Percentiles rank a stretch among this genome's conserved stretches.
Conservation (phyloP, 2,329 filamentous ascomycete genomes). For the Fusarium compactum region DNA sequence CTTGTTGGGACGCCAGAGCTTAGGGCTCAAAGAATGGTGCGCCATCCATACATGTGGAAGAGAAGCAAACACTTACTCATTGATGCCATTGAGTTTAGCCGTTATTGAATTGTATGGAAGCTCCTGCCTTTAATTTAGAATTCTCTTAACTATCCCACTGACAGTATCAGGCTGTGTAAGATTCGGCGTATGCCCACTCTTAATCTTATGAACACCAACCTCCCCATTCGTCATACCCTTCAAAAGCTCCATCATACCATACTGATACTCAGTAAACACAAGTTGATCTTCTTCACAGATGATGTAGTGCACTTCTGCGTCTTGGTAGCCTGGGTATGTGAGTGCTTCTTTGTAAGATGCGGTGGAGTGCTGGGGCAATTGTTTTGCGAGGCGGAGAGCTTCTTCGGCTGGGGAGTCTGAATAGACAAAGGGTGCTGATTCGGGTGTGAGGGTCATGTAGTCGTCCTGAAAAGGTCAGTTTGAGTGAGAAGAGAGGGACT, state of each 20-base stretch:
- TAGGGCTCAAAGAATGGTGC: too few species aligned
- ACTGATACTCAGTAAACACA: neutral
- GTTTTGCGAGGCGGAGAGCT: neutral
- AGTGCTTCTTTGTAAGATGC: slow-evolving; percentile 18
- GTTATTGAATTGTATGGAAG: too few species aligned
- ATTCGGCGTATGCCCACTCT: slow-evolving; percentile 7
- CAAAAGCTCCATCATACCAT: slow-evolving; percentile 8
- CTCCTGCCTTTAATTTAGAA: neutral
- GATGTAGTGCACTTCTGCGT: slow-evolving; percentile 19
- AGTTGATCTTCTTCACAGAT: slow-evolving; percentile 11
- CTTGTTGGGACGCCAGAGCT: too few species aligned
- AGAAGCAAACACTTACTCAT: too few species aligned
- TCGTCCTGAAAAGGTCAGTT: slow-evolving; percentile 3
- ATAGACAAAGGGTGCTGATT: slow-evolving; percentile 1
- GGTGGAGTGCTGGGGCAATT: slow-evolving; percentile 18
- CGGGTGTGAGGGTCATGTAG: slow-evolving; percentile 9
- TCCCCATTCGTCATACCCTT: neutral
- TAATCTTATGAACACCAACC: slow-evolving; percentile 1
- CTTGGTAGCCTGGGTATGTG: slow-evolving; percentile 21
- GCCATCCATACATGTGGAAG: too few species aligned
- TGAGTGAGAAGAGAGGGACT: too few species aligned
- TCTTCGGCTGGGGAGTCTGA: slow-evolving; percentile 13
- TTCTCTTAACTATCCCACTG: neutral
- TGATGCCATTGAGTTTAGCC: too few species aligned
- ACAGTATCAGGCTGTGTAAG: slow-evolving; percentile 6